Base-by-base conservation (phyloP, 345 rosid genomes). In the Rubroshorea leprosula region DNA sequence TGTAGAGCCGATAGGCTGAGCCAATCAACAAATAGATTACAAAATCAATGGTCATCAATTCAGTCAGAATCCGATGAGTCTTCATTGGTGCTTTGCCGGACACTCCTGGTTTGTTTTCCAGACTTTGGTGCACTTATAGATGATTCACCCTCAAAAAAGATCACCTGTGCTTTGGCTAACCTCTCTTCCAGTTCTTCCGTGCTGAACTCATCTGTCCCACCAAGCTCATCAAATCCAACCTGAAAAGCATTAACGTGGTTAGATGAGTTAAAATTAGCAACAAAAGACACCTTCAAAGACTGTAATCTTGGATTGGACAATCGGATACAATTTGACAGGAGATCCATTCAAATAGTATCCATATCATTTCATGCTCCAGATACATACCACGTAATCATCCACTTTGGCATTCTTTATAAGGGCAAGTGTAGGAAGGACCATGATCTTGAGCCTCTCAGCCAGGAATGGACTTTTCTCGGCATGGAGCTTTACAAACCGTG, bases 381-480 rank as follows among this genome's bases (percentile, higher is more conserved):
- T 11, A 62, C 80, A 35, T 69, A 93, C 97, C 97, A 89, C 96
- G 62, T 89, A 94, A 63, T 94, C 93, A 70, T 94, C 99, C 21
- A 94, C 96, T 85, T 90, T 94, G 53, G 97, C 86, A 70, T 87
- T 90, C 82, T 87, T 94, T 11, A 94, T 74, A 7, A 94, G 95
- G 16, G 95, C 97, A 60, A 94, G 87, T 13, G 99, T 94, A 0
- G 99, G 99, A 65, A 94, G 97, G 64, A 90, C 95, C 21, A 76
- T 70, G 20, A 94, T 90, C 85, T 85, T 94, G 24, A 94, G 92
- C 70, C 71, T 85, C 74, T 94, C 99, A 4, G 99, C 84, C 70
- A 94, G 77, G 51, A 90, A 94, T 5, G 97, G 97, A 72, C 96
- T 94, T 74, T 94, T 94, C 86, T 94, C 99, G 0, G 97, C 99